Percentiles rank a stretch among this genome's conserved stretches.
These are phyloP conservation scores for Rutstroemia sp. DNA, from an alignment of 2,329 filamentous ascomycete genomes.

Conservation along the genomic window DNA sequence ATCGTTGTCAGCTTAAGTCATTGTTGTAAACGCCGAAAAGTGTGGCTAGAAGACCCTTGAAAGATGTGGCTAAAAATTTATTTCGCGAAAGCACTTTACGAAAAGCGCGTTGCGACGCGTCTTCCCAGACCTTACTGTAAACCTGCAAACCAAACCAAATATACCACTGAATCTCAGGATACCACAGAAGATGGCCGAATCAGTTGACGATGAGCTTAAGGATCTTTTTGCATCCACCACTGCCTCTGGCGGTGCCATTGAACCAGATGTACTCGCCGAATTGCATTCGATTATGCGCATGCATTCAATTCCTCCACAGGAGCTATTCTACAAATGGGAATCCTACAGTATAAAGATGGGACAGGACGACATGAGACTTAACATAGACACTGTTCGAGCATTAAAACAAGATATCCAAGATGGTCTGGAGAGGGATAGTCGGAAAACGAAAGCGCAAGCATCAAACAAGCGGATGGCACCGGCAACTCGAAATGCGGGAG, in stretches of 20 bases:
- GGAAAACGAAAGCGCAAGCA: conserved; percentile 53
- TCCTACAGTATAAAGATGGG: conserved; percentile 96
- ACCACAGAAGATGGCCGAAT: conserved; percentile 16
- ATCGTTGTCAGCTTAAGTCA: no score
- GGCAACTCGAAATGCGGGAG: conserved; percentile 52
- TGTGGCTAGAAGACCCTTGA: neutral
- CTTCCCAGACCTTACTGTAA: conserved; percentile 1
- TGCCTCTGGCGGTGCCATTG: conserved; percentile 36
- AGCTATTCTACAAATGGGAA: conserved; percentile 98
- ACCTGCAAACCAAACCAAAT: neutral
- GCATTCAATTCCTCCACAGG: conserved; percentile 72
- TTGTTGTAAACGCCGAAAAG: neutral
- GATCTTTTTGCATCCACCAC: conserved; percentile 23
- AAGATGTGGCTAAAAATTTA: conserved; percentile 2
- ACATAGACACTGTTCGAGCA: conserved; percentile 62
- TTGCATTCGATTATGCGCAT: conserved; percentile 80
- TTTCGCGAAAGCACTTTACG: conserved; percentile 6
- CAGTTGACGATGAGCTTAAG: conserved; percentile 19
- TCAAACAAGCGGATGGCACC: conserved; percentile 56
- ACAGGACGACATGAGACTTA: conserved; percentile 63
- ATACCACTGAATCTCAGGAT: neutral
- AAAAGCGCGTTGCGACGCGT: conserved; percentile 8
- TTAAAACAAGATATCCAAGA: conserved; percentile 88
- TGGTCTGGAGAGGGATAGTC: conserved; percentile 67
- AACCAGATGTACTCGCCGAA: conserved; percentile 72